Percentiles rank a stretch among this genome's conserved stretches.
Conservation (phyloP, 2,329 filamentous ascomycete genomes). For the Dendrostoma leiphaemia region DNA sequence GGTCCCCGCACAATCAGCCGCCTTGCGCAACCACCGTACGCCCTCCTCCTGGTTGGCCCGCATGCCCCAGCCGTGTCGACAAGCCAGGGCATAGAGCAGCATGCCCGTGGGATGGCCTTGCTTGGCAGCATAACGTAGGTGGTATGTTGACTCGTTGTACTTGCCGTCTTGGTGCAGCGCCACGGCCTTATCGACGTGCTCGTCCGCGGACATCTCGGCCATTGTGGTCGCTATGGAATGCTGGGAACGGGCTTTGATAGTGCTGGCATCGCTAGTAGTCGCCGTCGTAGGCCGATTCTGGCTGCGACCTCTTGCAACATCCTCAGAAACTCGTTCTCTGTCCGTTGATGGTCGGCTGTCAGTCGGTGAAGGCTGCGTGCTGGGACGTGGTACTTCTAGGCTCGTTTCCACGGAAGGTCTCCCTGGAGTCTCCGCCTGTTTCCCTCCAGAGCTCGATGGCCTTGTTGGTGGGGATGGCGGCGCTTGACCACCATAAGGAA, state of each 20-base stretch:
- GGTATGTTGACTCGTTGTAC: conserved; percentile 92
- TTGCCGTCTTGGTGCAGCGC: conserved; percentile 84
- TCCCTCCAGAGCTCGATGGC: conserved; percentile 54
- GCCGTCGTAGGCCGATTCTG: conserved; percentile 34
- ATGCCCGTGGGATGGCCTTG: conserved; percentile 88
- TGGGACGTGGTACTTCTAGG: conserved; percentile 40
- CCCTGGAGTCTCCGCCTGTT: conserved; percentile 27
- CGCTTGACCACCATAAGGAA: conserved; percentile 42
- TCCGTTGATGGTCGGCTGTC: conserved; percentile 45
- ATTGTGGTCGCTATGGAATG: conserved; percentile 47
- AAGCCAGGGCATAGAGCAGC: conserved; percentile 92
- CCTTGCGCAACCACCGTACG: conserved; percentile 87
- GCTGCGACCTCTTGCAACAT: conserved; percentile 40
- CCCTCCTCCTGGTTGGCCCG: conserved; percentile 86
- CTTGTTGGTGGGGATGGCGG: conserved; percentile 62
- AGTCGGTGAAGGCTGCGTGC: conserved; percentile 42
- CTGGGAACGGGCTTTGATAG: conserved; percentile 44
- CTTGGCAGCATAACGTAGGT: conserved; percentile 83
- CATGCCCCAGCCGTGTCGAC: conserved; percentile 97
- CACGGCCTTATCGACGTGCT: conserved; percentile 88
- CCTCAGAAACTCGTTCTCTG: conserved; percentile 44
- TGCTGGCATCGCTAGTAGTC: conserved; percentile 54
- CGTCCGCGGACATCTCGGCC: conserved; percentile 75
- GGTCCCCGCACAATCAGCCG: conserved; percentile 77
- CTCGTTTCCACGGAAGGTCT: conserved; percentile 10